phyloP scores from a whole-genome alignment of 257 asterid genomes.

The Penstemon newberryi region DNA sequence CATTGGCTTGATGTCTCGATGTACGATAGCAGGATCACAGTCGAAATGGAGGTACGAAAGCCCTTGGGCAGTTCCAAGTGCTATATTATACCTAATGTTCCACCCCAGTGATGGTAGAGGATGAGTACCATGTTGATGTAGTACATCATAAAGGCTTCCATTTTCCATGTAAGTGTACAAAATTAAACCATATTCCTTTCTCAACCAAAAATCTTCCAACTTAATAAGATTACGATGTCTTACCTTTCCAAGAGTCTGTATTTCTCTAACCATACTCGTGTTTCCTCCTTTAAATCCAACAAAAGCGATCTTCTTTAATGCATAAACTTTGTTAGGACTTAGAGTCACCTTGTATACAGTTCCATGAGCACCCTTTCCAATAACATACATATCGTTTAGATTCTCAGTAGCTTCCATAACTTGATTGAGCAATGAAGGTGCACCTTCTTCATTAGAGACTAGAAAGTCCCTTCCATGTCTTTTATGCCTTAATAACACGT shows the following conservation, averaged over 20 bases:
- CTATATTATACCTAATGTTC: constrained; percentile 58
- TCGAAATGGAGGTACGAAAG: constrained; percentile 80
- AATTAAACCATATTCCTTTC: constrained; percentile 70
- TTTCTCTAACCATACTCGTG: constrained; percentile 65
- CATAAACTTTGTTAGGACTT: constrained; percentile 54
- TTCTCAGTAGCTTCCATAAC: constrained; percentile 69
- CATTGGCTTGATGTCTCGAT: constrained; percentile 75
- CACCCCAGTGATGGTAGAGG: constrained; percentile 53
- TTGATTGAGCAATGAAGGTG: constrained; percentile 65
- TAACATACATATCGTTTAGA: constrained; percentile 50
- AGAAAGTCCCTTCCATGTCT: constrained; percentile 22
- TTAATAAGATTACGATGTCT: constrained; percentile 78
- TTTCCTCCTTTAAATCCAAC: constrained; percentile 48
- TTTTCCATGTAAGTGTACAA: constrained; percentile 66
- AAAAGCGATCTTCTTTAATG: constrained; percentile 62
- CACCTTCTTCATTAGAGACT: constrained; percentile 55
- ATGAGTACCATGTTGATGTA: constrained; percentile 52
- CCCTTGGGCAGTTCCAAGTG: constrained; percentile 79
- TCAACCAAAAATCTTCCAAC: constrained; percentile 73
- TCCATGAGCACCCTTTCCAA: constrained; percentile 88
- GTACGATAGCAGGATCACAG: constrained; percentile 75
- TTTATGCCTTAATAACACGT: constrained; percentile 31
- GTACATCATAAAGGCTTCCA: constrained; percentile 79
- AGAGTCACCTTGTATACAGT: constrained; percentile 63
- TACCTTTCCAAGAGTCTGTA: constrained; percentile 74